Percentiles rank a stretch among this genome's conserved stretches.
Evolutionary conservation across 106 monocot species (phyloP).

Genomic region (Chionographis japonica): DNA sequence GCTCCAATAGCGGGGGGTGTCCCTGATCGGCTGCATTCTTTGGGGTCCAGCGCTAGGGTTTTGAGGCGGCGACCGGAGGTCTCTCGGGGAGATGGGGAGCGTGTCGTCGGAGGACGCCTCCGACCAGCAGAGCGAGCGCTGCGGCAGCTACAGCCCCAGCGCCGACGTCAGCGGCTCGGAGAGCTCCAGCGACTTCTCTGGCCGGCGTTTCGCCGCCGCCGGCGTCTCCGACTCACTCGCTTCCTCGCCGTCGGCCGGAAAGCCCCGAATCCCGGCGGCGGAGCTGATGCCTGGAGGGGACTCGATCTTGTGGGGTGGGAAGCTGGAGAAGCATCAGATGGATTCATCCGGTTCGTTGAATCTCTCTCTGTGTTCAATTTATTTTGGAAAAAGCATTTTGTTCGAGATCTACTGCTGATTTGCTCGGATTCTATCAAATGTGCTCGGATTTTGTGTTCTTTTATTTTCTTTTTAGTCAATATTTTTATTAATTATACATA

Average conservation of each 20-base stretch:
- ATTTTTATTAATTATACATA: conserved; percentile 14
- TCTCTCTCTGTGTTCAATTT: neutral
- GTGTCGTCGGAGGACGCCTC: conserved; percentile 53
- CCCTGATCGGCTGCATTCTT: conserved; percentile 1
- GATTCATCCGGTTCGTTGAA: conserved; percentile 40
- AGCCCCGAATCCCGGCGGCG: conserved; percentile 2
- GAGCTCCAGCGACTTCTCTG: conserved; percentile 58
- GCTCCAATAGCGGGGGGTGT: neutral
- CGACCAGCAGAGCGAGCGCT: conserved; percentile 43
- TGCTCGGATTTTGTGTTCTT: neutral
- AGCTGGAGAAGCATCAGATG: conserved; percentile 38
- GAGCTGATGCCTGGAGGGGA: conserved; percentile 14
- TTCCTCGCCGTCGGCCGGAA: conserved; percentile 22
- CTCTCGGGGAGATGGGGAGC: conserved; percentile 42
- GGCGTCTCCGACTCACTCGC: conserved; percentile 42
- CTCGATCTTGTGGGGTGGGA: conserved; percentile 39
- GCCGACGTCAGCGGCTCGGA: conserved; percentile 81
- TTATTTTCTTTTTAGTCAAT: neutral
- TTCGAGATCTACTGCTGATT: neutral
- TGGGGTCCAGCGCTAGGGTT: conserved; percentile 20
- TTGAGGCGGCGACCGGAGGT: neutral
- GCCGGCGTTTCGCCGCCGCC: conserved; percentile 16
- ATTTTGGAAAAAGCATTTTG: neutral
- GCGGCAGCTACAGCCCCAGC: conserved; percentile 73
- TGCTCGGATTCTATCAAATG: neutral